Conservation (phyloP, 495 filamentous ascomycete genomes). For the Aspergillus funiculosus region DNA sequence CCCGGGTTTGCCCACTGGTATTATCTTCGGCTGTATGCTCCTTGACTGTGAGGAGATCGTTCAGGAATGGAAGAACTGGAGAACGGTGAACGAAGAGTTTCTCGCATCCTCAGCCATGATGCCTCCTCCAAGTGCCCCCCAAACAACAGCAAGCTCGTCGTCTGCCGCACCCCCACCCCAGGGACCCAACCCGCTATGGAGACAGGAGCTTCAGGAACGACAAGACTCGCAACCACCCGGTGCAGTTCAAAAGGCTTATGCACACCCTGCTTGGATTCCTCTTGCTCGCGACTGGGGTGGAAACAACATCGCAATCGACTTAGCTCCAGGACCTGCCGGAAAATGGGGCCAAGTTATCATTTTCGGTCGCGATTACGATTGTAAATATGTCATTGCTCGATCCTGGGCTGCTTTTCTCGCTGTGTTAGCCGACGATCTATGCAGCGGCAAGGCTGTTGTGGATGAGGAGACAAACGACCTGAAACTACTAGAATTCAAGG, state of each 20-base stretch:
- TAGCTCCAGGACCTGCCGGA: slow-evolving; percentile 85
- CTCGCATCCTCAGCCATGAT: slow-evolving; percentile 52
- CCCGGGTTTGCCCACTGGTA: slow-evolving; percentile 81
- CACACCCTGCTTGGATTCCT: slow-evolving; percentile 93
- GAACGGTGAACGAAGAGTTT: slow-evolving; percentile 83
- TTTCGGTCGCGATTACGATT: slow-evolving; percentile 96
- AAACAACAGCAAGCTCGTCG: slow-evolving; percentile 61
- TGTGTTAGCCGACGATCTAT: slow-evolving; percentile 81
- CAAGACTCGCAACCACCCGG: slow-evolving; percentile 85
- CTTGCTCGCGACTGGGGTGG: slow-evolving; percentile 96
- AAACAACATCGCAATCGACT: slow-evolving; percentile 90
- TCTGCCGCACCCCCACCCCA: slow-evolving; percentile 50
- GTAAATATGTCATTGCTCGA: slow-evolving; percentile 90
- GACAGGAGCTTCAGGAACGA: slow-evolving; percentile 73
- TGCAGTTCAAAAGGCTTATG: slow-evolving; percentile 87
- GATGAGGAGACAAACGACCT: slow-evolving; percentile 90
- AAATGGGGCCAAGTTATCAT: slow-evolving; percentile 96
- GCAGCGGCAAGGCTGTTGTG: slow-evolving; percentile 76
- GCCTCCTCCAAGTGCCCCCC: slow-evolving; percentile 51
- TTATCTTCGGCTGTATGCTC: slow-evolving; percentile 91
- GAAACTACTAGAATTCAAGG: slow-evolving; percentile 86
- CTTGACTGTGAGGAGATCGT: slow-evolving; percentile 98
- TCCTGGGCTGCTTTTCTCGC: slow-evolving; percentile 90
- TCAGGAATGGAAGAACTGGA: slow-evolving; percentile 97
- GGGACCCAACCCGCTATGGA: slow-evolving; percentile 60